Base-by-base conservation (phyloP, 2,329 filamentous ascomycete genomes). In the Fusarium nisikadoi region DNA sequence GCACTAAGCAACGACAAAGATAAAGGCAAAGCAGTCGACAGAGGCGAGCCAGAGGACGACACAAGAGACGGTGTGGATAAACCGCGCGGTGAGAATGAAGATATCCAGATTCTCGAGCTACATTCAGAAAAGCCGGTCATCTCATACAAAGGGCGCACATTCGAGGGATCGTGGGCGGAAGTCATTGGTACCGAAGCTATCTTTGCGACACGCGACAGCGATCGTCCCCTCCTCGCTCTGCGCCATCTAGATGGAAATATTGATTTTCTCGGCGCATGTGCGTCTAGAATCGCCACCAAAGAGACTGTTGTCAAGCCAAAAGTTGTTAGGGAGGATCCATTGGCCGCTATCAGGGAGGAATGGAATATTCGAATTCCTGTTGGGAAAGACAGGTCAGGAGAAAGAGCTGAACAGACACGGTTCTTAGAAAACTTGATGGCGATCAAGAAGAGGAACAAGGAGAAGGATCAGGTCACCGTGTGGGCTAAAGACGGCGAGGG, bases 161-260 rank as follows among this genome's bases (percentile, higher is more conserved):
- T 95, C 79, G 90, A 90, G 71, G 95, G 94, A 72, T 84, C 89
- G 49, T 98, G 95, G 95, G 88, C 90, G 16, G 90, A 93, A 68
- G 92, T 94, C 66, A 89, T 97, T 46, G 95, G 95, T 39, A 97
- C 94, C 0, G 94, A 97, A 74, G 84, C 95, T 71, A 88, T 97
- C 45, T 92, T 98, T 76, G 87, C 86, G 3, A 82, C 81, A 20
- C 87, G 85, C 56, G 75, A 81, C 42, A 60, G 84, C 89, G 62
- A 91, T 89, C 75, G 79, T 16, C 79, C 79, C 13, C 79, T 87
- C 5, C 86, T 87, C 7, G 80, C 81, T 13, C 79, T 88, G 42
- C 87, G 86, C n/a, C 82, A 84, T 29, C 85, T 89, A 31, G 84
- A 83, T 36, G 85, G 87, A 27, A 86, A 88, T 29, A 90, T 93